phyloP scores from a whole-genome alignment of 257 asterid species.

The Eustoma russellianum region DNA sequence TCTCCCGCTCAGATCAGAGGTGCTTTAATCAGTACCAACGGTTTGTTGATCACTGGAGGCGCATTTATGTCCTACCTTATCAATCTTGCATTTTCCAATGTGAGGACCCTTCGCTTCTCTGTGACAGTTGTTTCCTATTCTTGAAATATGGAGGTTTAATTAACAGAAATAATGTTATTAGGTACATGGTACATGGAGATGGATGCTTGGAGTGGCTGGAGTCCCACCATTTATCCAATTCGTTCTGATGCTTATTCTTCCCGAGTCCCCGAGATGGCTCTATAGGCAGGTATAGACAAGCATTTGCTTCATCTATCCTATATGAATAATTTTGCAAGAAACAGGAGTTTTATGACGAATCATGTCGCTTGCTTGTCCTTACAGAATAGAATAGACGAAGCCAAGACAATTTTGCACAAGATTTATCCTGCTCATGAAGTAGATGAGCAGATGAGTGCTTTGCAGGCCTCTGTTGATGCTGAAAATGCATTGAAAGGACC shows the following conservation, averaged over 20 bases:
- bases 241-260: conserved; percentile 30
- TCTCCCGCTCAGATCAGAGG: conserved; percentile 43
- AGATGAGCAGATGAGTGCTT: conserved; percentile 19
- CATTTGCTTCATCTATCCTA: no score
- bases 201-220: conserved; percentile 50
- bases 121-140: neutral
- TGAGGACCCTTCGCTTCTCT: neutral
- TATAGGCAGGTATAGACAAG: conserved; percentile 27
- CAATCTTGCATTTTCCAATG: conserved; percentile 44
- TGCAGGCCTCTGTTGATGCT: conserved; percentile 25
- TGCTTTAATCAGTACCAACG: conserved; percentile 40
- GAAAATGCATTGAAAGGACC: conserved; percentile 20
- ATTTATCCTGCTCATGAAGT: conserved; percentile 29
- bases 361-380: neutral
- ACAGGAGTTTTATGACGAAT: no score
- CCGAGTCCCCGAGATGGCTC: conserved; percentile 41
- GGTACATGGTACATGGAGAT: conserved; percentile 50
- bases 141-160: neutral
- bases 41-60: conserved; percentile 39
- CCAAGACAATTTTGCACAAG: conserved; percentile 25
- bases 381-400: conserved; percentile 35
- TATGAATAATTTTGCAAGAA: neutral
- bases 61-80: conserved; percentile 39
- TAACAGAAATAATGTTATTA: conserved; percentile 3
- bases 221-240: conserved; percentile 34